Percentiles rank a stretch among this genome's conserved stretches.
Conservation (phyloP, 495 filamentous ascomycete genomes). For the Penicillium taxi region DNA sequence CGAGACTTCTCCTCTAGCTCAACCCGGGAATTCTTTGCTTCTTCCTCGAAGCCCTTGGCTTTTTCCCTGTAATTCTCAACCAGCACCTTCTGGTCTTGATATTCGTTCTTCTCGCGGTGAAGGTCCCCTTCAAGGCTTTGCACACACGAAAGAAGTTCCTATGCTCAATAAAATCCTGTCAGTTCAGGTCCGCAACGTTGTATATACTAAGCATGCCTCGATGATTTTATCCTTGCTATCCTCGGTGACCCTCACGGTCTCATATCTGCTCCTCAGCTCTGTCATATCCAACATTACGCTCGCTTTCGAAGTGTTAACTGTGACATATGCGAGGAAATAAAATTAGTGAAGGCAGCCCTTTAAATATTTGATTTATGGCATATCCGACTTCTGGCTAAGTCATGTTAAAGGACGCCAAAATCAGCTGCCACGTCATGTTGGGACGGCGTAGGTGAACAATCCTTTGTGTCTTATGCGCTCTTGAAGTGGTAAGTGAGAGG, state of each 20-base stretch:
- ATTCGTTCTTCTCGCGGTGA: conserved; percentile 3
- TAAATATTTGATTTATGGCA: background rate
- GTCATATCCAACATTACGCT: background rate
- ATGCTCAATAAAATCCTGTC: background rate
- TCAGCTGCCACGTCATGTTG: too few relatives aligned
- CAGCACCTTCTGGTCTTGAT: conserved; percentile 3
- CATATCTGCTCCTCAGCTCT: conserved; percentile 3
- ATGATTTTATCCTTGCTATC: conserved; percentile 3
- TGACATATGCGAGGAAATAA: background rate
- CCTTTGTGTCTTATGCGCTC: too few relatives aligned
- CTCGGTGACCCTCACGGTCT: conserved; percentile 1
- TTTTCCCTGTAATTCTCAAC: conserved; percentile 1
- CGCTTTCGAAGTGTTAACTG: background rate
- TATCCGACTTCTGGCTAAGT: background rate
- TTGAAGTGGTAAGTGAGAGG: too few relatives aligned
- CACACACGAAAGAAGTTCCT: conserved; percentile 12
- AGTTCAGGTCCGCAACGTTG: background rate
- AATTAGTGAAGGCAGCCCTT: background rate
- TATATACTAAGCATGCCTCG: conserved; percentile 2
- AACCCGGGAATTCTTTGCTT: background rate
- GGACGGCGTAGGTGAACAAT: too few relatives aligned
- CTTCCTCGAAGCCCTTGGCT: conserved; percentile 1
- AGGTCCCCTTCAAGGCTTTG: conserved; percentile 7
- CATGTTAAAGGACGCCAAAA: too few relatives aligned
- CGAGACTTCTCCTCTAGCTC: conserved; percentile 8